These are phyloP conservation scores for Paramyrothecium sp. DNA, from an alignment of 2,329 filamentous ascomycete genomes.

Conservation along the genomic window DNA sequence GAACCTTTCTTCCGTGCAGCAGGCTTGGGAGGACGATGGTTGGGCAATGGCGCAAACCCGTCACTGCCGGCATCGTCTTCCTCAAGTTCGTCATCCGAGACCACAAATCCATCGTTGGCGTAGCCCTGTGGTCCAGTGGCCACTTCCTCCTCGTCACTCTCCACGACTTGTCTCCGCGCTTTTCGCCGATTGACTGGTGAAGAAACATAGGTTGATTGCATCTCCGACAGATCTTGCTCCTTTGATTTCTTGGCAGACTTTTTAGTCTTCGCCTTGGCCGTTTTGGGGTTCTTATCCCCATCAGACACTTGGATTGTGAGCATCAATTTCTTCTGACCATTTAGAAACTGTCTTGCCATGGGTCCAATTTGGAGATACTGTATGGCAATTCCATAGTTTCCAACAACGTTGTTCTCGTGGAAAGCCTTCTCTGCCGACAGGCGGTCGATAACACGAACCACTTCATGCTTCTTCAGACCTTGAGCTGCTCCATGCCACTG, in stretches of 20 bases:
- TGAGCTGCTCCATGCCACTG: slow-evolving; percentile 67
- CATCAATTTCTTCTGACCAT: slow-evolving; percentile 43
- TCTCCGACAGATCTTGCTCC: slow-evolving; percentile 36
- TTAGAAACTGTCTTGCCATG: slow-evolving; percentile 40
- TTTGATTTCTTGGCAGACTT: slow-evolving; percentile 35
- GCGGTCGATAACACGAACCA: slow-evolving; percentile 80
- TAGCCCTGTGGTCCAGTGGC: slow-evolving; percentile 46
- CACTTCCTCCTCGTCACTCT: slow-evolving; percentile 33
- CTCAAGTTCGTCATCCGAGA: slow-evolving; percentile 34
- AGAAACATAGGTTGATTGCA: slow-evolving; percentile 47
- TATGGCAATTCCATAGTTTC: slow-evolving; percentile 62
- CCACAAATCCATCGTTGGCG: slow-evolving; percentile 47
- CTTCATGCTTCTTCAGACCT: slow-evolving; percentile 69
- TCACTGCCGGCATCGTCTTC: slow-evolving; percentile 35
- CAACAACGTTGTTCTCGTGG: slow-evolving; percentile 60
- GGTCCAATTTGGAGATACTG: slow-evolving; percentile 64
- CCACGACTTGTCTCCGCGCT: slow-evolving; percentile 18
- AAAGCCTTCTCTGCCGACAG: slow-evolving; percentile 74
- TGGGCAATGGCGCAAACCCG: slow-evolving; percentile 44
- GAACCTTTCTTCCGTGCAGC: slow-evolving; percentile 38
- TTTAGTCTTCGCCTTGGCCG: slow-evolving; percentile 26
- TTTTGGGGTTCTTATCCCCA: slow-evolving; percentile 24
- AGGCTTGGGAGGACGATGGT: slow-evolving; percentile 35
- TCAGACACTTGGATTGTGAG: slow-evolving; percentile 38
- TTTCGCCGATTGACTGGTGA: slow-evolving; percentile 44